Percentiles rank a stretch among this genome's conserved stretches.
phyloP scores from a whole-genome alignment of 2,329 filamentous ascomycete species.

The Sclerotinia trifoliorum region DNA sequence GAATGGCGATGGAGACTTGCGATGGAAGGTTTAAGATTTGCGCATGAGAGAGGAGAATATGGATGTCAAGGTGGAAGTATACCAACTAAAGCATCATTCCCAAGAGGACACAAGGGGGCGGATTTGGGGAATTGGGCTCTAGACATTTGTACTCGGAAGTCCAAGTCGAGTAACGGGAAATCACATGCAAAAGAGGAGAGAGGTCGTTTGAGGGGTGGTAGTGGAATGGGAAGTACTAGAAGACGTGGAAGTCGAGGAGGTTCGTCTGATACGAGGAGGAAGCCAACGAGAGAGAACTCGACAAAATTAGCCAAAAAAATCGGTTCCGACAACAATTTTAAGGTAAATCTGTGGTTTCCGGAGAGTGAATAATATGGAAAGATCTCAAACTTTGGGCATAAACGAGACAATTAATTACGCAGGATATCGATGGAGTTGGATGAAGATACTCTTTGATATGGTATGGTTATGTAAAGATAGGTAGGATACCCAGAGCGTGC shows the following conservation, averaged over 20 bases:
- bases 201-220: not conserved
- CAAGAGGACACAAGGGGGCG: not conserved
- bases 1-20: constrained; percentile 15
- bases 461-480: not conserved
- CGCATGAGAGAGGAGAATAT: constrained; percentile 7
- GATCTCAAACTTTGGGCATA: no score
- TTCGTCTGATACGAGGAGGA: not conserved
- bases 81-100: not conserved
- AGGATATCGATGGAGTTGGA: constrained; percentile 1
- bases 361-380: no score
- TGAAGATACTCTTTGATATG: not conserved
- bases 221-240: not conserved
- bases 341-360: not conserved
- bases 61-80: not conserved
- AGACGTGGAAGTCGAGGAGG: not conserved
- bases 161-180: not conserved
- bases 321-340: not conserved
- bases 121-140: not conserved
- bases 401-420: not conserved
- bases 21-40: constrained; percentile 11
- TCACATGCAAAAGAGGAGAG: not conserved
- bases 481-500: not conserved
- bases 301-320: not conserved
- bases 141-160: not conserved
- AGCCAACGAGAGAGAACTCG: not conserved